Evolutionary conservation across 2,329 filamentous ascomycete genomes (phyloP).

Genomic region (Lasiodiplodia sp.): DNA sequence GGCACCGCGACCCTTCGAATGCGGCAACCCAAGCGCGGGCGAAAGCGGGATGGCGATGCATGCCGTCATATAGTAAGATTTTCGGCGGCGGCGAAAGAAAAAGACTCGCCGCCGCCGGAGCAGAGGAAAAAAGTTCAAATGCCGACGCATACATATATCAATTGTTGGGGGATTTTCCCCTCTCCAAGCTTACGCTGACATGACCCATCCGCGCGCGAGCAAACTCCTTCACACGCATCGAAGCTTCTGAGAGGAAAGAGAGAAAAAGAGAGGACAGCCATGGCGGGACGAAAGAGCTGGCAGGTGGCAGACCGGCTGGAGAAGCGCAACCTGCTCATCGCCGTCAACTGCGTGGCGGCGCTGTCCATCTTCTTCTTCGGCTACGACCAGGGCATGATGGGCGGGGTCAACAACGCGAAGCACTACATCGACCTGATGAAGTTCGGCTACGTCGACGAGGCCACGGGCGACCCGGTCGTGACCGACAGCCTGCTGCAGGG

Average conservation of each 20-base stretch:
- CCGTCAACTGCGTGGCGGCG: slow-evolving; percentile 43
- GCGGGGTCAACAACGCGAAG: slow-evolving; percentile 43
- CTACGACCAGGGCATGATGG: slow-evolving; percentile 46
- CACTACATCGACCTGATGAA: slow-evolving; percentile 43
- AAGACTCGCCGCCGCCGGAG: too few species aligned
- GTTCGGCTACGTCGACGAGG: slow-evolving; percentile 40
- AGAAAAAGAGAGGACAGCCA: too few species aligned
- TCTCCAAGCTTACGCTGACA: background rate
- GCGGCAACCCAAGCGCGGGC: too few species aligned
- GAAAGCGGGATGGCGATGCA: background rate
- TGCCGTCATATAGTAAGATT: background rate
- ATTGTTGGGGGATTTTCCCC: background rate
- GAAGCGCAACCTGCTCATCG: slow-evolving; percentile 40
- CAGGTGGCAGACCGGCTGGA: slow-evolving; percentile 34
- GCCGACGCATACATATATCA: background rate
- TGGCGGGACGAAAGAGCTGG: slow-evolving; percentile 3
- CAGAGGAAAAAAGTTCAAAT: background rate
- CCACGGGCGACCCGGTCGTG: slow-evolving; percentile 38
- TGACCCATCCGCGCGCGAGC: background rate
- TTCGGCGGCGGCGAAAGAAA: background rate
- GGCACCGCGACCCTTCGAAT: too few species aligned
- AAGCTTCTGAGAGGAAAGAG: background rate
- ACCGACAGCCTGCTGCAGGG: slow-evolving; percentile 40
- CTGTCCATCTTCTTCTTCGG: slow-evolving; percentile 44
- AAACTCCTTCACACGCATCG: background rate